Base-by-base conservation (phyloP, 345 rosid genomes). In the Laguncularia racemosa region DNA sequence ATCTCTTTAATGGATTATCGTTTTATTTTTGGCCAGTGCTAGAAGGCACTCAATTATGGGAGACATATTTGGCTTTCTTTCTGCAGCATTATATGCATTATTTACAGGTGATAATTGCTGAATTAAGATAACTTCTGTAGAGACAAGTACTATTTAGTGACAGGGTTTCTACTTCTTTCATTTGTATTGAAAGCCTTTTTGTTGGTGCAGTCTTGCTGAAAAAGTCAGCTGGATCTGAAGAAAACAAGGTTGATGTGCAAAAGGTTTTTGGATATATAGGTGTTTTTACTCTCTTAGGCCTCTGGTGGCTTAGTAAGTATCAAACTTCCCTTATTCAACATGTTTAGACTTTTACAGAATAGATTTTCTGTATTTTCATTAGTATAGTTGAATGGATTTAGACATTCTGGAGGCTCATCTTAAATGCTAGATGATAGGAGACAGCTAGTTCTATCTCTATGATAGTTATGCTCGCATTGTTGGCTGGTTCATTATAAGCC, bases 291-390 rank as follows among this genome's bases (percentile, higher is more conserved):
- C 62, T 82, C 63, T 61, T 85, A 23, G 84, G 85, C 67, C 70
- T 82, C 51, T 85, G 91, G 85, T 85, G 91, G 91, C 79, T 84
- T 13, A 67, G 91, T 84, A 64, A 69, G 78, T 61, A 62, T 3
- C 40, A 33, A 33, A 33, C 40, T 33, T 33, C 9, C 40, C 40
- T 33, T 1, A 33, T 33, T 33, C 40, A 33, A 33, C 40, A 4
- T 33, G 40, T 33, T 4, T 33, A 33, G 9, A 7, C 11, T 33
- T 33, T 33, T 33, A 33, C 1, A 10, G 40, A 33, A 33, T 9
- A 2, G 6, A 2, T 33, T 33, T 7, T 33, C 40, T 33, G 40
- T 33, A 33, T 7, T 6, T 33, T 6, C 40, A 33, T 33, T 33
- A 3, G 5, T 23, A 3, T 23, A 23, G 9, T 9, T 33, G 9